Evolutionary conservation across 169 alveolate species (phyloP).

Genomic region (Besnoitia besnoiti): DNA sequence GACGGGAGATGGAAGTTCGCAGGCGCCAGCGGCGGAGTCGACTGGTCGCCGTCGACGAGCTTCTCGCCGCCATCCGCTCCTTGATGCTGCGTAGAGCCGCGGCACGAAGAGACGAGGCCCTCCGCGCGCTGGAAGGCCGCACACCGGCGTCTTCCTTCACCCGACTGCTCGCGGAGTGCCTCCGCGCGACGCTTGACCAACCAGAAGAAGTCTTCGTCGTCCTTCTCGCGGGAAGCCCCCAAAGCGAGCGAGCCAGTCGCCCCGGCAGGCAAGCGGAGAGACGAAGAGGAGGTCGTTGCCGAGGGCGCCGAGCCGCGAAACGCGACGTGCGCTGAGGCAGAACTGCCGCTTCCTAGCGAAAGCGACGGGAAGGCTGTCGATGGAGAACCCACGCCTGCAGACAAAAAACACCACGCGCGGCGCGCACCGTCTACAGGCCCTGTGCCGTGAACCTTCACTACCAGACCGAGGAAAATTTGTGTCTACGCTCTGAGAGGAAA

Average conservation of each 20-base stretch:
- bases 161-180: background rate
- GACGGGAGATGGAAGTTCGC: no score
- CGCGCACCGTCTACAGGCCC: no score
- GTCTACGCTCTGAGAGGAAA: no score
- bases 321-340: background rate
- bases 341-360: background rate
- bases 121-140: slow-evolving; percentile 40
- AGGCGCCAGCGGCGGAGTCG: no score
- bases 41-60: background rate
- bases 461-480: no score
- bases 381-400: background rate
- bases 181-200: slow-evolving; percentile 50
- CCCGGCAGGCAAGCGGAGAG: background rate
- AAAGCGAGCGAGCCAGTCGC: background rate
- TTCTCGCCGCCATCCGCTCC: background rate
- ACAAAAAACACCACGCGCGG: background rate
- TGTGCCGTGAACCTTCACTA: no score
- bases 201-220: slow-evolving; percentile 34
- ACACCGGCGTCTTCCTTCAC: background rate
- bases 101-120: background rate
- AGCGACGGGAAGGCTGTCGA: background rate
- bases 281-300: background rate
- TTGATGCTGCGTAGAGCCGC: background rate
- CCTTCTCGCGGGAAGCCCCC: background rate
- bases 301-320: background rate